These are phyloP conservation scores for Tilletia indica DNA, from an alignment of 1,284 basidiomycete species.

Conservation along the genomic window DNA sequence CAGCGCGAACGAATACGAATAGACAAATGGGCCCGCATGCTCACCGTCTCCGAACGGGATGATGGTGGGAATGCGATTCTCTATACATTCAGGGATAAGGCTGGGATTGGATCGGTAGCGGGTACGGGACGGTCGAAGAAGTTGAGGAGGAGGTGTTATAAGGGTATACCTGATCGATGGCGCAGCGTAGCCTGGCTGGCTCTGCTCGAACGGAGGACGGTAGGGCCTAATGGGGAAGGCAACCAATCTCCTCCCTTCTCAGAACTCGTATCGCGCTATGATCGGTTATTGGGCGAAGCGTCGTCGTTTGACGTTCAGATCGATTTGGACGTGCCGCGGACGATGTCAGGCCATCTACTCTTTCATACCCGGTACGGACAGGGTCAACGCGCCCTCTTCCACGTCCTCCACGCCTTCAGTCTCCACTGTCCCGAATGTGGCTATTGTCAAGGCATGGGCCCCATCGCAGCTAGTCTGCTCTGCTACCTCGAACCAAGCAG, in stretches of 20 bases:
- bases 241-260: background rate
- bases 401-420: conserved; percentile 88
- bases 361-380: conserved; percentile 94
- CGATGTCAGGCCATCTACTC: conserved; percentile 89
- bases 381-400: conserved; percentile 67
- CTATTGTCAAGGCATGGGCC: conserved; percentile 99
- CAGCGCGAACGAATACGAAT: conserved; percentile 34
- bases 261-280: conserved; percentile 61
- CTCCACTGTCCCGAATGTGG: conserved; percentile 77
- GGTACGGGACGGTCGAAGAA: conserved; percentile 43
- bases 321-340: conserved; percentile 94
- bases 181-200: conserved; percentile 86
- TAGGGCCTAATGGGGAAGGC: background rate
- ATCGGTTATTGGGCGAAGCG: conserved; percentile 57
- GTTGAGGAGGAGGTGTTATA: conserved; percentile 73
- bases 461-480: conserved; percentile 88
- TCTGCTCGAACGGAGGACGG: conserved; percentile 57
- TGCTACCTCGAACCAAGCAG: conserved; percentile 73
- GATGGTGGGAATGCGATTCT: conserved; percentile 31
- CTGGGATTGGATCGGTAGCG: conserved; percentile 25
- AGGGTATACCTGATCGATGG: conserved; percentile 96
- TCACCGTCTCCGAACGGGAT: conserved; percentile 33
- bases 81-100: conserved; percentile 11
- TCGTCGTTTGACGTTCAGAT: conserved; percentile 93
- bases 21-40: conserved; percentile 43